These are phyloP conservation scores for Gaeumannomyces sp. DNA, from an alignment of 2,329 filamentous ascomycete genomes.

Conservation along the genomic window DNA sequence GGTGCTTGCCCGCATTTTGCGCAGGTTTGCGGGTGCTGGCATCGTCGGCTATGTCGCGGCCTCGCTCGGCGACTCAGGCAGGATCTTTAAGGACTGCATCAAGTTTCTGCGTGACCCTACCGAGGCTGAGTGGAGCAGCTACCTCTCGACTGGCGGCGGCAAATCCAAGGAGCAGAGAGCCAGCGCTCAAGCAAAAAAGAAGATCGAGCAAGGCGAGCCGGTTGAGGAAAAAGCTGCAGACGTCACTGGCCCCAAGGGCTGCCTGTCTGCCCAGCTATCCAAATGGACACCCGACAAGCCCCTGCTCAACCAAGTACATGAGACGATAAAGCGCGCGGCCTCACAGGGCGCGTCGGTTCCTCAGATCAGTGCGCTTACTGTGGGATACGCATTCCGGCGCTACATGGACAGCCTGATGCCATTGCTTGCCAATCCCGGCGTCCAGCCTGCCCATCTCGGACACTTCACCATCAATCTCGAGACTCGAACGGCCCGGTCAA, in stretches of 20 bases:
- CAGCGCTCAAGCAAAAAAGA: constrained; percentile 8
- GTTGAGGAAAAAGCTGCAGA: constrained; percentile 16
- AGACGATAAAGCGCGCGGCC: constrained; percentile 26
- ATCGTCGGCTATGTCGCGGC: constrained; percentile 51
- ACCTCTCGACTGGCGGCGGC: constrained; percentile 38
- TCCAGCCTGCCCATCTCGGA: constrained; percentile 33
- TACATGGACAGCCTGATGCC: constrained; percentile 27
- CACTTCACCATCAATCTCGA: constrained; percentile 29
- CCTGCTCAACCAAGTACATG: constrained; percentile 28
- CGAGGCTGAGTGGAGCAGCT: constrained; percentile 49
- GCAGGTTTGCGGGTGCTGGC: constrained; percentile 50
- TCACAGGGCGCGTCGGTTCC: constrained; percentile 28
- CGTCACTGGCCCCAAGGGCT: not conserved
- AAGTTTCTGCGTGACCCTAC: constrained; percentile 52
- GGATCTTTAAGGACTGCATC: constrained; percentile 56
- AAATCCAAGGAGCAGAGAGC: constrained; percentile 11
- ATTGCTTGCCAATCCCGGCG: constrained; percentile 25
- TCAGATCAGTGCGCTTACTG: constrained; percentile 28
- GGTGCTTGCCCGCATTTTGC: constrained; percentile 50
- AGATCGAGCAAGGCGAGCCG: constrained; percentile 10
- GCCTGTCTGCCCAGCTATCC: constrained; percentile 2
- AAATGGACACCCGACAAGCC: constrained; percentile 29
- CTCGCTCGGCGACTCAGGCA: constrained; percentile 39
- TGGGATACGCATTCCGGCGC: constrained; percentile 29
- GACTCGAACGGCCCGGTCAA: not conserved